Base-by-base conservation (phyloP, 805 yeast species). In the Pichia gijzeniarum region DNA sequence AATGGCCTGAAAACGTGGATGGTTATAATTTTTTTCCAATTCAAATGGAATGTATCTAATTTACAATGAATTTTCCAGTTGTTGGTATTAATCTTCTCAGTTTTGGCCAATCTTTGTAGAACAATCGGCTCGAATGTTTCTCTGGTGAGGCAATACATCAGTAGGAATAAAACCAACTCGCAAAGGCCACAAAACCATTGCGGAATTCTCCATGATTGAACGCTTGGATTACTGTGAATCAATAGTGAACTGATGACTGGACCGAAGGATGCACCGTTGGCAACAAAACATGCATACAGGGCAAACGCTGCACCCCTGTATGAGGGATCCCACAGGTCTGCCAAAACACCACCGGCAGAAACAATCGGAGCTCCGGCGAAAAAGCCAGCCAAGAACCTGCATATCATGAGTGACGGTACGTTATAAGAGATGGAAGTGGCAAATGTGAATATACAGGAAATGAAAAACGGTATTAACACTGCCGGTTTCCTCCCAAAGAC, bases 231-330 rank as follows among this genome's bases (percentile, higher is more conserved):
- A 16, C 72, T 70, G 36, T 70, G 69, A 43, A 79, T 54, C 39
- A 73, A 59, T 4, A 76, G 9, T 44, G 69, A 73, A 30, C 80
- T 65, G 4, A 80, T 67, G 3, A 80, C 61, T 0, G 90, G 90
- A 0, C 88, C 88, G 21, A 82, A 58, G 0, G 82, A 72, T 1
- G 95, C 90, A 1, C 93, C 95, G 37, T 76, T 59, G 42, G 80
- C 72, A 44, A 64, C 79, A 61, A 74, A 72, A 53, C 59, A 67
- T 49, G 75, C 68, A 50, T 72, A 81, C 51, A 61, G 65, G n/a
- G 61, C 76, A 46, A 70, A 69, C 35, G 81, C 80, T 44, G 63
- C 60, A 27, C 83, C 86, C 56, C 86, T 68, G 12, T 61, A 58
- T 27, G 67, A 61, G 2, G 79, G 75, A 12, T 60, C 54, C 62